Conservation (phyloP, 495 filamentous ascomycete species). For the Evernia prunastri region DNA sequence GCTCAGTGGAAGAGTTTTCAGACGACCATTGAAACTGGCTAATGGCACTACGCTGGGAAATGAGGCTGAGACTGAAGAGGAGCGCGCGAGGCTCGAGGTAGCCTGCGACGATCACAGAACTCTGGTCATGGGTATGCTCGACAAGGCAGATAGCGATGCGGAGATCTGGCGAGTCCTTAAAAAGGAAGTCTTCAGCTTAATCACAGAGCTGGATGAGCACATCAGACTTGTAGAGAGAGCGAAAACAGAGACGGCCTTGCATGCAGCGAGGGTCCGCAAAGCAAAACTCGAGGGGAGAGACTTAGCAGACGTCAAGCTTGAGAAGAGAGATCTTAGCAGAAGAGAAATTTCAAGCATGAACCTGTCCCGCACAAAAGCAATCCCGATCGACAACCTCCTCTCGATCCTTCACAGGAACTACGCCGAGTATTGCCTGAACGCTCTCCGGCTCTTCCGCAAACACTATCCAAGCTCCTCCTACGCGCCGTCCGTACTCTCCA, state of each 20-base stretch:
- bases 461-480: constrained; percentile 57
- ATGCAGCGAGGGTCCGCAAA: constrained; percentile 17
- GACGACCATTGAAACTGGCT: neutral
- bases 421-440: constrained; percentile 55
- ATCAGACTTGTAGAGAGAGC: constrained; percentile 20
- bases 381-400: constrained; percentile 28
- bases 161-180: constrained; percentile 68
- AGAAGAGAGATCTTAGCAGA: neutral
- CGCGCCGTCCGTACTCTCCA: constrained; percentile 56
- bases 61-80: neutral
- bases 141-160: constrained; percentile 50
- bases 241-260: constrained; percentile 11
- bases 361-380: constrained; percentile 2
- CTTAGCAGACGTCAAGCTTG: neutral
- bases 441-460: constrained; percentile 55
- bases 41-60: neutral
- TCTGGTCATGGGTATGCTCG: constrained; percentile 43
- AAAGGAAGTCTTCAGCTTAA: constrained; percentile 59
- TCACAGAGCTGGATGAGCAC: constrained; percentile 38
- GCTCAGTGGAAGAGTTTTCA: neutral
- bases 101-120: constrained; percentile 16
- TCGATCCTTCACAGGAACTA: constrained; percentile 60
- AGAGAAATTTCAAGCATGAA: neutral
- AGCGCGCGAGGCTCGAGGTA: neutral
- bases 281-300: constrained; percentile 7